Evolutionary conservation across 352 stramenopile species (phyloP), one percentile per base, ranked within the genome.

Genomic region (Pythium grandisporangium): DNA sequence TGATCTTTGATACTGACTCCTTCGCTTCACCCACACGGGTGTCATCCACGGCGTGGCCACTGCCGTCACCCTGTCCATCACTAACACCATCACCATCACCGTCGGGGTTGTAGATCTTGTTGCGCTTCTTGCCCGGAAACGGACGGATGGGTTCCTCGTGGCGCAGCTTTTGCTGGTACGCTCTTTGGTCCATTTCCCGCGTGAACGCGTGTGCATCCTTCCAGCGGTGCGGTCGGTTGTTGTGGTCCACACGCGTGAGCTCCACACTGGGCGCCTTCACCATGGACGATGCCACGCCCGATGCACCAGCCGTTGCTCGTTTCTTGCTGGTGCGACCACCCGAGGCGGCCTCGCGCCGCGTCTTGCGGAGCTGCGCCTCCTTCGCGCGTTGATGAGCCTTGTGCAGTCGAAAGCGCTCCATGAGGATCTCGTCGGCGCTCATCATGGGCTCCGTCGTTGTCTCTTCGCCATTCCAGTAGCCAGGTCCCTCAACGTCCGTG

Each of bases 171-270:
- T 81, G 64, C 38, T 85, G 73, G 8, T 79, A 70, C 5, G 46
- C 48, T 24, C 76, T 66, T 24, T 63, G 51, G 39, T 93, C 70
- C 30, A 83, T 60, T 48, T 93, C 80, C 11, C 49, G 59, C 2
- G 82, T 37, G 26, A 90, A 53, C 51, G 77, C 72, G 6, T 69
- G 54, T 6, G 71, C 65, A 37, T 84, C 76, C 37, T 93, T 93
- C 80, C 80, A 93, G 20, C 78, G 67, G 48, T 93, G 73, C 33
- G 76, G 75, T n/a, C 66, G 72, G 45, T 93, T 91, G 58, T 89
- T 86, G 55, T 93, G 76, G 49, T 93, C 77, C 37, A 93, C 75
- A 25, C 70, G 77, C 37, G 69, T 56, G 7, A 85, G 53, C 5
- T 85, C 71, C n/a, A 49, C 58, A 1, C 40, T 22, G 6, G 58